Base-by-base conservation (phyloP, 441 rosid genomes). In the Jatropha multifida region DNA sequence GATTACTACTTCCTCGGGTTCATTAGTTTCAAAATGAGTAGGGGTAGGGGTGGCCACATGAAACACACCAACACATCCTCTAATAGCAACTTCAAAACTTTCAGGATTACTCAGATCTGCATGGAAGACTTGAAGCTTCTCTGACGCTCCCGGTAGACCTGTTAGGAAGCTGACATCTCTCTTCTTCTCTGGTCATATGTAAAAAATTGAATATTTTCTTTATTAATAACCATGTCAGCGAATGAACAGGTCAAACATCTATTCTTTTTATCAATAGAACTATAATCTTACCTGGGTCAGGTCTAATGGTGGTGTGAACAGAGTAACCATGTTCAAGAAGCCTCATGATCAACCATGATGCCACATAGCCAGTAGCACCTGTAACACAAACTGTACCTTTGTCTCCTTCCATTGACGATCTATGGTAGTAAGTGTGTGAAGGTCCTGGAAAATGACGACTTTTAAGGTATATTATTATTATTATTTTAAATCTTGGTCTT, bases 251-350 rank as follows among this genome's bases (percentile, higher is more conserved):
- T 11, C 48, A 2, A 6, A 44, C 13, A 9, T 48, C 52, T 48
- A 48, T 48, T 48, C 3, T 3, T 14, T 14, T 48, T n/a, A 54
- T 17, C 23, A 18, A 17, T 54, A 20, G 6, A 56, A 56, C 14
- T 48, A 59, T 6, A 15, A 3, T n/a, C 32, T 65, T 80, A 89
- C 90, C 92, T 4, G 85, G 75, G 68, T 75, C 75, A 26, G 87
- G 71, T 76, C 92, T 85, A 54, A 88, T 79, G 26, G 96, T 91
- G 78, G 94, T 77, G 60, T 80, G 85, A 65, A 91, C 93, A 14
- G 84, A 77, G 82, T 86, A 91, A 42, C 94, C 94, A 54, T 70
- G 85, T 32, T 81, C 82, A n/a, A 91, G 88, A 52, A 91, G 90
- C 79, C 79, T 82, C 91, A 71, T 88, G 85, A 90, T 87, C 65